phyloP scores from a whole-genome alignment of 225 moss, liverwort and hornwort species.

The Marchantia polymorpha region DNA sequence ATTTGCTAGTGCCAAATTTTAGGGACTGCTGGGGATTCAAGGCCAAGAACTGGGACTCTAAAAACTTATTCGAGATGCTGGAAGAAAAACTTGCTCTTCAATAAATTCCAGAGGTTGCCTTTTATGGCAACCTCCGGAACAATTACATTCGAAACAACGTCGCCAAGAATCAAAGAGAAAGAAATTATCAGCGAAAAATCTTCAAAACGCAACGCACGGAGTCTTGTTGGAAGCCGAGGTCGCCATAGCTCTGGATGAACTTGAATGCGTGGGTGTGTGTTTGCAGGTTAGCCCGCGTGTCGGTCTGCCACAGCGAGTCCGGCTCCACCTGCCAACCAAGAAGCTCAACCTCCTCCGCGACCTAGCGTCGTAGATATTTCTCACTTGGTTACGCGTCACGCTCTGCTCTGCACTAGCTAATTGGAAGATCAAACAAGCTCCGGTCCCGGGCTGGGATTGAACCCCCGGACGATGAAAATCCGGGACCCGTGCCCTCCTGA shows the following conservation, averaged over 20 bases:
- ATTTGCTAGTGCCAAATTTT: too few species aligned
- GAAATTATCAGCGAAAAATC: not conserved
- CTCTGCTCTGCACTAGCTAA: not conserved
- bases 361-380: not conserved
- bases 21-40: too few species aligned
- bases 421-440: not conserved
- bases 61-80: too few species aligned
- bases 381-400: not conserved
- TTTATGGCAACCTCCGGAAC: too few species aligned
- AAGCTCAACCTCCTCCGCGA: not conserved
- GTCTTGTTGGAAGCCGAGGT: not conserved
- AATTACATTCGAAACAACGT: not conserved
- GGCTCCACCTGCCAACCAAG: not conserved
- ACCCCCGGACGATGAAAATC: not conserved
- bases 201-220: not conserved
- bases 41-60: too few species aligned
- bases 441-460: not conserved
- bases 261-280: not conserved
- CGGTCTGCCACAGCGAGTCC: not conserved
- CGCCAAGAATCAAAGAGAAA: not conserved
- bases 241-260: not conserved
- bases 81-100: too few species aligned
- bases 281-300: not conserved
- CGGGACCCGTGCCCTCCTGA: not conserved
- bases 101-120: not conserved